phyloP scores from a whole-genome alignment of 176 grass and related monocot genomes.

The Cenchrus americanus region DNA sequence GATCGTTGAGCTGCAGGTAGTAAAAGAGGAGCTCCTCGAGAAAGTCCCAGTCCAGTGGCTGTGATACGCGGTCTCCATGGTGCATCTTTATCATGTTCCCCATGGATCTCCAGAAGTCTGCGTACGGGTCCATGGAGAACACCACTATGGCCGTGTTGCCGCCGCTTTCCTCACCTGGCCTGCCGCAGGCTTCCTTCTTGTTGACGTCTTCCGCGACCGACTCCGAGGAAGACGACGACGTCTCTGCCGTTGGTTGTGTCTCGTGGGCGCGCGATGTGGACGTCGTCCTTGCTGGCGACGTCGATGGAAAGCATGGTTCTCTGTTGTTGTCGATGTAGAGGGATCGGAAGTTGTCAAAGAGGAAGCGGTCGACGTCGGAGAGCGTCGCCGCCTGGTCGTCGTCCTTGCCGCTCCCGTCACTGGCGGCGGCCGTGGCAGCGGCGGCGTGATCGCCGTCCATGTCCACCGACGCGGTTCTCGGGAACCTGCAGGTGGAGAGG shows the following conservation, averaged over 20 bases:
- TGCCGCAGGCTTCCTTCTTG: background rate
- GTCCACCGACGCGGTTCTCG: slow-evolving; percentile 57
- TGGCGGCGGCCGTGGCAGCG: background rate
- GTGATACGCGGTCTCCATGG: slow-evolving; percentile 16
- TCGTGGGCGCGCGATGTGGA: slow-evolving; percentile 15
- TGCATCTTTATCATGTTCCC: slow-evolving; percentile 60
- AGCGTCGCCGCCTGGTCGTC: slow-evolving; percentile 67
- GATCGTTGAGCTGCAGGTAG: slow-evolving; percentile 86
- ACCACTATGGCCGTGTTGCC: slow-evolving; percentile 46
- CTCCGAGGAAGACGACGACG: slow-evolving; percentile 7
- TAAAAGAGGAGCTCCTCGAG: slow-evolving; percentile 76
- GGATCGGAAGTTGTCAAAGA: slow-evolving; percentile 76
- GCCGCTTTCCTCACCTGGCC: background rate
- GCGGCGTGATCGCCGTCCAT: slow-evolving; percentile 16
- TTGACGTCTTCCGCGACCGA: background rate
- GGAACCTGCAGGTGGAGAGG: slow-evolving; percentile 72
- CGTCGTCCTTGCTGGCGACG: background rate
- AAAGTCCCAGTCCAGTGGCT: slow-evolving; percentile 87
- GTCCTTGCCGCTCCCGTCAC: background rate
- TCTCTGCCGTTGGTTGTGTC: background rate
- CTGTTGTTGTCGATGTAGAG: slow-evolving; percentile 56
- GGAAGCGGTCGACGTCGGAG: slow-evolving; percentile 80
- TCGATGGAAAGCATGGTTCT: background rate
- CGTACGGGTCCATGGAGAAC: slow-evolving; percentile 70
- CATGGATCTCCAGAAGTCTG: slow-evolving; percentile 73